Evolutionary conservation across 1,284 basidiomycete species (phyloP), one percentile per base, ranked within the genome.

Genomic region (Rhodotorula sp.): DNA sequence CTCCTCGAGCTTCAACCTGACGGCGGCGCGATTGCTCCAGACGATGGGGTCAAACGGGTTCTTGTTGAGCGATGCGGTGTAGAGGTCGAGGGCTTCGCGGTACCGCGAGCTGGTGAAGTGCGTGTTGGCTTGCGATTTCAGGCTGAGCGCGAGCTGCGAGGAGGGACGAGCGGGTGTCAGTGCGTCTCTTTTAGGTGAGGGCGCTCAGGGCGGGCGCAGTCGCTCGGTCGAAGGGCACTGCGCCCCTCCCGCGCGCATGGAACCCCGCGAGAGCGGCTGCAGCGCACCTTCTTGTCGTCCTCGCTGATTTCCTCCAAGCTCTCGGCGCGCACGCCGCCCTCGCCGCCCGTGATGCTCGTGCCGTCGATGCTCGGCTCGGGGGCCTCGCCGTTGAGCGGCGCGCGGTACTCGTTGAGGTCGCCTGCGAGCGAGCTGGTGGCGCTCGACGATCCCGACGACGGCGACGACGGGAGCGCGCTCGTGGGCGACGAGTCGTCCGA

Each of bases 71-170:
- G 79, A 79, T 0, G 78, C 76, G 15, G 79, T 80, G 75, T 81
- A 81, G 36, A 81, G 60, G 64, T 80, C 76, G 54, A 80, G 72
- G 8, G 79, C 74, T n/a, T 69, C 68, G 27, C 76, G 75, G 68
- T 79, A 79, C 46, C 70, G 67, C 17, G 76, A 74, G 46, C 68
- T 41, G 41, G 68, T 51, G n/a, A 96, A 97, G 8, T 91, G 90
- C 78, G 89, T 89, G 84, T 97, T 97, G 21, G 94, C 94, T 75
- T 90, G 85, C 15, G 84, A 86, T 82, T 97, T 97, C 70, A 95
- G 73, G 36, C 71, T 53, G 27, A 80, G 73, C 17, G 80, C 78
- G 61, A 70, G 66, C 79, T 79, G 62, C 22, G 36, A 10, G 13
- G 2, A 22, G 41, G n/a, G 22, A n/a, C 25, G 37, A 39, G 48